Base-by-base conservation (phyloP, 306 rosid species). In the Rosa chinensis region DNA sequence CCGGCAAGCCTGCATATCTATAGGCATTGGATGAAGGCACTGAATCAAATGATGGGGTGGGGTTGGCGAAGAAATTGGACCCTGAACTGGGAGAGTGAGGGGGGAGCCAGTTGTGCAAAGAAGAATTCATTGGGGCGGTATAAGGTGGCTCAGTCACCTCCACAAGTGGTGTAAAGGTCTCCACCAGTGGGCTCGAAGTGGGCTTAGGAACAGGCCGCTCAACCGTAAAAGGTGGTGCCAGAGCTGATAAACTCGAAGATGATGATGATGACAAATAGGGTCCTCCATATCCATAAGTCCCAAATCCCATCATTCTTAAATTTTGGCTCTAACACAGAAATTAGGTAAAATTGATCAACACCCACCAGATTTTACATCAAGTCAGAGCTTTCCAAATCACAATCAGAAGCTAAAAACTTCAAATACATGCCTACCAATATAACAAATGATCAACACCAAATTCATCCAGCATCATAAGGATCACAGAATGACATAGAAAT, bases 151-250 rank as follows among this genome's bases (percentile, higher is more conserved):
- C 89, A 17, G 85, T 69, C 82, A 83, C 82, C 70, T 66, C 45
- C 70, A 35, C 21, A 35, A 64, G 70, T 6, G 66, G 66, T 1
- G 66, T 61, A 11, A 61, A 61, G 39, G 37, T 21, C 39, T 88
- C 93, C 35, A 79, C 53, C 49, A 80, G 79, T 6, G 90, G 91
- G 79, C 75, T 69, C 1, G 88, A 79, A 49, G 49, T 56, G 11
- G 89, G 89, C 39, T 45, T 74, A 4, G 87, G 37, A 43, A 37
- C 50, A 42, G 86, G 56, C 20, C 89, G 91, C 77, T 86, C 89
- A 3, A 92, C 88, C 17, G 93, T 91, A 40, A 95, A 95, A 8
- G 99, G 98, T 0, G 88, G 90, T 0, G 99, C 98, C 49, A 85
- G 87, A 78, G 98, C 89, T 45, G 97, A 95, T 62, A 95, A 83